Conservation (phyloP, 163 green algal species). For the Scenedesmus sp. region DNA sequence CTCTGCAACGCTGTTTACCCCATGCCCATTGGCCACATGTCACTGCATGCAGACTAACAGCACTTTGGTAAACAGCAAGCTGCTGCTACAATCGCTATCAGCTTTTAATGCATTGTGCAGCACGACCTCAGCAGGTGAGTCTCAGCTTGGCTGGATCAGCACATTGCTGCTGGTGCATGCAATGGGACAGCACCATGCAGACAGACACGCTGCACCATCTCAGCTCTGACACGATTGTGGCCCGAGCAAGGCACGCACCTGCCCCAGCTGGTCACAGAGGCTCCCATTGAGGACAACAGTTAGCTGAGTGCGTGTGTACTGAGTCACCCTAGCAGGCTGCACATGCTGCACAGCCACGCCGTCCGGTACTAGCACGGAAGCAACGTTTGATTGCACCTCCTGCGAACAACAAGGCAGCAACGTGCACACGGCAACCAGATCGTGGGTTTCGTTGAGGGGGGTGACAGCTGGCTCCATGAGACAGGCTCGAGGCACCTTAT, state of each 20-base stretch:
- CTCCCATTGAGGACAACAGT: slow-evolving; percentile 36
- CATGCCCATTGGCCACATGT: no score
- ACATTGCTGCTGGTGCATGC: background rate
- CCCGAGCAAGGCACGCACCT: slow-evolving; percentile 10
- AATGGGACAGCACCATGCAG: background rate
- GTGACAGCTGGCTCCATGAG: background rate
- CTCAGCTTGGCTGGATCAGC: background rate
- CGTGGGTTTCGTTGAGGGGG: background rate
- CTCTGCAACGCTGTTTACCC: no score
- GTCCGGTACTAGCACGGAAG: background rate
- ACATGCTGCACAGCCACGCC: background rate
- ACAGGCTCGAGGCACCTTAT: background rate
- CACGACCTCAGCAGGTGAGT: no score
- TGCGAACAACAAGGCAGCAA: background rate
- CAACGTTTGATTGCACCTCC: background rate
- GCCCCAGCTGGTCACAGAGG: background rate
- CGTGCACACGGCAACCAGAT: background rate
- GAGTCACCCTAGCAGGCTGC: slow-evolving; percentile 24
- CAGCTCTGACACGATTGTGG: background rate
- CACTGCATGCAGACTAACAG: no score
- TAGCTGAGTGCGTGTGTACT: slow-evolving; percentile 30
- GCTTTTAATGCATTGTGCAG: no score
- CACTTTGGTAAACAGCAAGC: no score
- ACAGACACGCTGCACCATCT: background rate
- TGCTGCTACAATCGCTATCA: no score